Percentiles rank a stretch among this genome's conserved stretches.
phyloP scores from a whole-genome alignment of 2,329 filamentous ascomycete species.

The Dactylellina leptospora region DNA sequence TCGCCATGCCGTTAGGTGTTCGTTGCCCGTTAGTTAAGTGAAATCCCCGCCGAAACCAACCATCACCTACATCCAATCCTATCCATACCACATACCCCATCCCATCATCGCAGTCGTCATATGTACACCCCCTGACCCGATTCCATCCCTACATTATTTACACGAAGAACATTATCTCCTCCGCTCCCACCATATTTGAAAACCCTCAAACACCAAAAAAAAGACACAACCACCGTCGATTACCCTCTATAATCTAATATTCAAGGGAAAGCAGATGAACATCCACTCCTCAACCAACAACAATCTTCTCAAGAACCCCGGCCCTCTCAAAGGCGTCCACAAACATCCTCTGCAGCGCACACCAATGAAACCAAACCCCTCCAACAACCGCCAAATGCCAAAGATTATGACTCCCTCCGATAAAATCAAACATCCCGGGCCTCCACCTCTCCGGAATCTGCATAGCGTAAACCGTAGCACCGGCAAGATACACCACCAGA shows the following conservation, averaged over 20 bases:
- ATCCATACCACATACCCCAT: too few species aligned
- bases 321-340: conserved; percentile 76
- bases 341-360: conserved; percentile 95
- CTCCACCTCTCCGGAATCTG: conserved; percentile 93
- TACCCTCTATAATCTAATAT: conserved; percentile 11
- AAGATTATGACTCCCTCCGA: conserved; percentile 94
- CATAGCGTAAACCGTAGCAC: conserved; percentile 86
- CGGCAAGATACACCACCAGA: conserved; percentile 81
- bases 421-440: conserved; percentile 92
- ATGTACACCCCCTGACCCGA: neutral
- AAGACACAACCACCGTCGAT: neutral
- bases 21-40: too few species aligned
- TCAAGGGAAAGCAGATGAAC: neutral
- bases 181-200: neutral
- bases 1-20: too few species aligned
- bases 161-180: neutral
- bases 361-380: conserved; percentile 96
- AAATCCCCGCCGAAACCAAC: too few species aligned
- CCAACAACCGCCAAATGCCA: conserved; percentile 96
- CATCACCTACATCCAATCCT: too few species aligned
- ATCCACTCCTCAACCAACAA: conserved; percentile 61
- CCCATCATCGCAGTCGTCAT: neutral
- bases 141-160: neutral
- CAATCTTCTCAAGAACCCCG: conserved; percentile 59
- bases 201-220: neutral